Base-by-base conservation (phyloP, 768 basidiomycete species). In the Pleurotus ostreatus region DNA sequence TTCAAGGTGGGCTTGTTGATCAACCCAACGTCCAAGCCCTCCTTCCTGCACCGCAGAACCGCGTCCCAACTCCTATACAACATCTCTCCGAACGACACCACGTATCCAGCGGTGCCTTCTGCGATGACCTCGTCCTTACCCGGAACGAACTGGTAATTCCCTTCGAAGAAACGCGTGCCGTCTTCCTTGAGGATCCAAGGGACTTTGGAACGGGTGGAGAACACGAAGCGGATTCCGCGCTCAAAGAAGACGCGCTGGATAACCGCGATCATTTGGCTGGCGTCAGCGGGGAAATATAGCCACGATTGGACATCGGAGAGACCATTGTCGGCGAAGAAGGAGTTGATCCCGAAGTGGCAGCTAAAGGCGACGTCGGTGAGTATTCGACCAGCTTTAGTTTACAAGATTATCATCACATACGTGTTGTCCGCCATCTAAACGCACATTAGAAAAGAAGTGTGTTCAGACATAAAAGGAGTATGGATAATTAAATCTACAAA, bases 211-310 rank as follows among this genome's bases (percentile, higher is more conserved):
- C 92, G 88, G 4, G 92, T 94, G 4, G 90, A 93, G 73, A 94
- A 94, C 63, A 94, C 73, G 70, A 94, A 94, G 57, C 92, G 87
- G 11, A 94, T 43, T 18, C 92, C 92, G 41, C 81, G 81, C 58
- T 92, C 80, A 71, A 92, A 93, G 78, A 94, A 92, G 25, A 93
- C 88, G 16, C 78, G 78, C 61, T 86, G 71, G 63, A 94, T 76
- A 64, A 92, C 71, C 30, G 88, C 88, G 46, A 79, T 66, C 91
- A 94, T 94, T 68, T 94, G 91, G 39, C 81, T 69, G 3, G 87
- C 72, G 63, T 94, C 92, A 3, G 90, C 92, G 18, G 92, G 90
- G 86, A 94, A 94, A 74, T 94, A 94, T 26, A 94, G 75, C 74
- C 76, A 84, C 6, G 90, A 86, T 46, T 89, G 81, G 7, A 83